Evolutionary conservation across 75 land plant species (phyloP), one percentile per base, ranked within the genome.

Genomic region (Sequoiadendron giganteum): DNA sequence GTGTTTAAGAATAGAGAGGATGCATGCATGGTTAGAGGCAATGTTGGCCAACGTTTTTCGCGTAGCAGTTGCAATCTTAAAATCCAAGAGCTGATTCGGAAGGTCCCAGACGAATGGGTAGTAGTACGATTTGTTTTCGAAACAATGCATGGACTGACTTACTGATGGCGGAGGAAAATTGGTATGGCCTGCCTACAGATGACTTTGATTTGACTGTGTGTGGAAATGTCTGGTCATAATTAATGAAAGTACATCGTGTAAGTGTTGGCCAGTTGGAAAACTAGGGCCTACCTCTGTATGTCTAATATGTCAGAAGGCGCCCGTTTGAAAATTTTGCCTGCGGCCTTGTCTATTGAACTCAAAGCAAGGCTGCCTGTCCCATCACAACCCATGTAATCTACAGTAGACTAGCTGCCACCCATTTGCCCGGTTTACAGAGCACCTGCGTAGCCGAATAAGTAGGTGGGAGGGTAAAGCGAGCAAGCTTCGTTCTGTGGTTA

Each of bases 161-260:
- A 73, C 0, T 34, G 4, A 14, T 34, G 9, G 13, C 2, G 38
- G 77, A 32, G 34, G 34, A 30, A 73, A 32, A 21, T 10, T 34
- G 5, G 13, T 32, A 0, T 32, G 5, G n/a, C 73, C 32, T n/a
- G 30, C 25, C 32, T n/a, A n/a, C 9, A 10, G 13, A 34, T 73
- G 77, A 73, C 77, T 32, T 73, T 73, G 77, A 73, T 73, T 73
- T 73, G 77, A 73, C 77, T 73, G 77, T 13, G 34, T 11, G 77
- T 10, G 38, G 38, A 73, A 73, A 73, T 73, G 77, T 21, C 77
- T 30, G 34, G 77, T 13, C 38, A 73, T 73, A 30, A 73, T 73
- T 10, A 73, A 34, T 13, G 38, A 73, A 73, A 73, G 77, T 73
- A 73, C 77, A 73, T 73, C n/a, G 13, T 13, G 6, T 13, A 32